Conservation (phyloP, 768 basidiomycete species). For the Fomitopsis pulvina region DNA sequence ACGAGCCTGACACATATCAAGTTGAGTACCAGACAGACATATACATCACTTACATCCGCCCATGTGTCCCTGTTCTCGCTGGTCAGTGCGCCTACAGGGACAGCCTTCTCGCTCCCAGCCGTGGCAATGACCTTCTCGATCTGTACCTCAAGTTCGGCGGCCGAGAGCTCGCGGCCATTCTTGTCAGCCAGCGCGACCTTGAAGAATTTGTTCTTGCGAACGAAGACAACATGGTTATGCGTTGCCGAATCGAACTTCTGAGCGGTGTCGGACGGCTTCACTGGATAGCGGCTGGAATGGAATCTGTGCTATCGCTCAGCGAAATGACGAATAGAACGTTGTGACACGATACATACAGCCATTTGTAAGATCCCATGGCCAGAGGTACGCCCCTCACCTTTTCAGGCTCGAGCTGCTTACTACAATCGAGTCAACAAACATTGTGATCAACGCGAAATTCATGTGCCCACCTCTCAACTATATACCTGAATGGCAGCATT, state of each 20-base stretch:
- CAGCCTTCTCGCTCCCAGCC: slow-evolving; percentile 42
- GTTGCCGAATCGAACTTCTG: slow-evolving; percentile 65
- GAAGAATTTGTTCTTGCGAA: slow-evolving; percentile 90
- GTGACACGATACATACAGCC: slow-evolving; percentile 50
- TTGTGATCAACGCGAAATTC: background rate
- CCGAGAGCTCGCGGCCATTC: slow-evolving; percentile 65
- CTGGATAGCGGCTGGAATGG: slow-evolving; percentile 88
- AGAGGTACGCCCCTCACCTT: slow-evolving; percentile 72
- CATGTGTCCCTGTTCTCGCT: slow-evolving; percentile 87
- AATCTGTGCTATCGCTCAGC: slow-evolving; percentile 43
- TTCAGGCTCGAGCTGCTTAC: slow-evolving; percentile 78
- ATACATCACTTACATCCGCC: slow-evolving; percentile 58
- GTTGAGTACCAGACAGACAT: background rate
- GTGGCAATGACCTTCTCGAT: slow-evolving; percentile 60
- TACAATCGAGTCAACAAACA: background rate
- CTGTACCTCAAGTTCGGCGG: slow-evolving; percentile 80
- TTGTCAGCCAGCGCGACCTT: slow-evolving; percentile 64
- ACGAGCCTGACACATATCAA: slow-evolving; percentile 37
- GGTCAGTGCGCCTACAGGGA: slow-evolving; percentile 72
- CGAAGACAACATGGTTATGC: slow-evolving; percentile 85
- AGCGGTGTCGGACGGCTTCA: slow-evolving; percentile 76
- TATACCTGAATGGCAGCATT: slow-evolving; percentile 74
- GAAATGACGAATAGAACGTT: background rate
- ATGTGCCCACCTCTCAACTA: slow-evolving; percentile 68
- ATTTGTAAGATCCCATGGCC: slow-evolving; percentile 92